These are phyloP conservation scores for Carex arenaria DNA, from an alignment of 202 grass and related monocot genomes.

Conservation along the genomic window DNA sequence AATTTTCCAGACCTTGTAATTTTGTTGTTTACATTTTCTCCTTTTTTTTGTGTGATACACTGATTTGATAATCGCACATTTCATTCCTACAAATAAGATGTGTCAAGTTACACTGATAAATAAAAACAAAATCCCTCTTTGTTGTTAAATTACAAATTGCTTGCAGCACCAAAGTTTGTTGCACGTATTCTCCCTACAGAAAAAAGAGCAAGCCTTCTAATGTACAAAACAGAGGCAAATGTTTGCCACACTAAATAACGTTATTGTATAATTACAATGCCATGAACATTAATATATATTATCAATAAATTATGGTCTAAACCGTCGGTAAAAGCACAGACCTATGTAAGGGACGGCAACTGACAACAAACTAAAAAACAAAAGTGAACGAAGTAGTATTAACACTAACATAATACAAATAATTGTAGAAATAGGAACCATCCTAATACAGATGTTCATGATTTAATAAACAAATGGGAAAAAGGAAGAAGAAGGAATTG, in stretches of 20 bases:
- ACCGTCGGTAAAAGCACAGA: neutral
- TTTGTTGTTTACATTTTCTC: slow-evolving; percentile 2
- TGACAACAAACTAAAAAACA: neutral
- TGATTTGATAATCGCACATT: neutral
- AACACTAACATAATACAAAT: neutral
- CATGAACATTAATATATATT: neutral
- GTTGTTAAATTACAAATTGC: neutral
- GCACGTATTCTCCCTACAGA: neutral
- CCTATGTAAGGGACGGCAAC: neutral
- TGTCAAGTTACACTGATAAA: neutral
- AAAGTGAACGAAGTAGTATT: neutral
- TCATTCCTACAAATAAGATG: neutral
- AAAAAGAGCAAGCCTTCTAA: neutral
- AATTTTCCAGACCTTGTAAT: neutral
- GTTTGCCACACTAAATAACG: neutral
- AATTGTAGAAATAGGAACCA: neutral
- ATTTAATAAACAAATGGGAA: neutral
- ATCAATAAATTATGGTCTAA: neutral
- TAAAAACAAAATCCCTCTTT: neutral
- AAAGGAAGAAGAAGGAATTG: neutral
- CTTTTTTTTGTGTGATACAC: neutral
- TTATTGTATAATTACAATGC: neutral
- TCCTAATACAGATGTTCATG: slow-evolving; percentile 6
- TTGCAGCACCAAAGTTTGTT: neutral
- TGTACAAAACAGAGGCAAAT: neutral